phyloP scores from a whole-genome alignment of 345 rosid genomes.

The Kandelia obovata region DNA sequence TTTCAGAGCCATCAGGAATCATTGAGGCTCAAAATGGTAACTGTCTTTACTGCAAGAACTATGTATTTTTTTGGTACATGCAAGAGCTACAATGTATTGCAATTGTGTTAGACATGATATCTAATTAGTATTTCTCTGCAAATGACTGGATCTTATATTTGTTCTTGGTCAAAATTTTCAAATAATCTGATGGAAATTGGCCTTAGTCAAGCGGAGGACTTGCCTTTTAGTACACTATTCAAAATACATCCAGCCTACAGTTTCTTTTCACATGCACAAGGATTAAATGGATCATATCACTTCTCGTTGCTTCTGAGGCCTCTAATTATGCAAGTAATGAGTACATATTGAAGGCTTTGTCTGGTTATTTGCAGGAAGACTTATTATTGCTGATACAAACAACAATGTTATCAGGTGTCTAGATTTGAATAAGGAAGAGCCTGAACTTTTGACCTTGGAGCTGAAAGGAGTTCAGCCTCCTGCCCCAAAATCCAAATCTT shows the following conservation, averaged over 20 bases:
- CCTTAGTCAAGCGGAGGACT: neutral
- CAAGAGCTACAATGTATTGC: neutral
- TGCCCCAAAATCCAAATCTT: slow-evolving; percentile 49
- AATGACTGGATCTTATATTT: neutral
- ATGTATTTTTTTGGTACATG: neutral
- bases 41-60: slow-evolving; percentile 13
- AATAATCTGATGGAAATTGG: neutral
- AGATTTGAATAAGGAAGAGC: slow-evolving; percentile 49
- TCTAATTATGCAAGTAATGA: neutral
- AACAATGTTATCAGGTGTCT: slow-evolving; percentile 71
- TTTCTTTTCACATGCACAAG: neutral
- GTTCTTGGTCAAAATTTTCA: neutral
- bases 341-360: neutral
- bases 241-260: no score
- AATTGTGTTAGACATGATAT: no score
- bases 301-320: neutral
- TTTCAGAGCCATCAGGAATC: slow-evolving; percentile 93
- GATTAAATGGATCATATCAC: neutral
- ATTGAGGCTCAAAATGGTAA: slow-evolving; percentile 70
- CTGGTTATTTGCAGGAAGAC: slow-evolving; percentile 52
- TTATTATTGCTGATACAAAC: slow-evolving; percentile 86
- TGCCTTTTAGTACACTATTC: no score
- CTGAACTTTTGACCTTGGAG: slow-evolving; percentile 67
- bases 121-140: no score
- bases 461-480: slow-evolving; percentile 84